Conservation (phyloP, 106 monocot species). For the Platanthera zijinensis region DNA sequence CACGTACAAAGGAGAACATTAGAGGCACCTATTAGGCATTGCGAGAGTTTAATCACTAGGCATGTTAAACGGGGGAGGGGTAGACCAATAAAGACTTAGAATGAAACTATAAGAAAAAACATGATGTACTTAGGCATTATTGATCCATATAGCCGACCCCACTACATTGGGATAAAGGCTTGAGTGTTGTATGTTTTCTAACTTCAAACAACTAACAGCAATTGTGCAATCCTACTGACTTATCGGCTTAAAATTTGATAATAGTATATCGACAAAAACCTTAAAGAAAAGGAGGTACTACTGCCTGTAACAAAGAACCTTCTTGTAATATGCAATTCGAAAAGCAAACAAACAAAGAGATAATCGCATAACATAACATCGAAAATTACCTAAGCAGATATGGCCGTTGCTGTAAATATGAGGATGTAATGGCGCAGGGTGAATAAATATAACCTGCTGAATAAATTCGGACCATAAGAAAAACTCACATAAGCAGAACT, state of each 20-base stretch:
- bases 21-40: no score
- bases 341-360: not conserved
- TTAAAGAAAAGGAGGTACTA: not conserved
- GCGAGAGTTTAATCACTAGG: no score
- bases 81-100: no score
- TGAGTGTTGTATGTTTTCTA: not conserved
- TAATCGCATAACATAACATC: not conserved
- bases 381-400: conserved; percentile 58
- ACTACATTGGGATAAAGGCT: no score
- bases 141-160: no score
- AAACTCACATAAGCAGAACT: conserved; percentile 4
- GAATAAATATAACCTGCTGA: conserved; percentile 49
- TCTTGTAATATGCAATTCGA: not conserved
- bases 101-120: no score
- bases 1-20: no score
- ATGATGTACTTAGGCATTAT: no score
- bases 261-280: not conserved
- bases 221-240: not conserved
- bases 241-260: not conserved
- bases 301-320: not conserved
- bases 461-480: conserved; percentile 6
- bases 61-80: no score
- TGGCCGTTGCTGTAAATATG: conserved; percentile 71
- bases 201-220: not conserved
- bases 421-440: conserved; percentile 54